Evolutionary conservation across 2,329 filamentous ascomycete species (phyloP), one percentile per base, ranked within the genome.

Genomic region (Neopestalotiopsis sp.): DNA sequence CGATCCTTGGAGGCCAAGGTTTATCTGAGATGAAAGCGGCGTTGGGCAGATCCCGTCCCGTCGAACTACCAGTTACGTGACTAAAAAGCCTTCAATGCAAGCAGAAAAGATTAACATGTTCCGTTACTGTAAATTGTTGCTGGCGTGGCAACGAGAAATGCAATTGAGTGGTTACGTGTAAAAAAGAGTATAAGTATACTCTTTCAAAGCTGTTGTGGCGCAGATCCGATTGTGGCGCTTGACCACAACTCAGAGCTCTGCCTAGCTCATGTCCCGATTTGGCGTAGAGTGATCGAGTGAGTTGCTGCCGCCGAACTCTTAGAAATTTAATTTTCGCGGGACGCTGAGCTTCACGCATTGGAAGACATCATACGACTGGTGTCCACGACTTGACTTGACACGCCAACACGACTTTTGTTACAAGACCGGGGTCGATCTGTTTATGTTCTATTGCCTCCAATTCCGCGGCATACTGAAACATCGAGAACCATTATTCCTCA

Each of bases 311-410:
- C 59, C 59, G 59, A 62, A 20, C 34, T 38, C 6, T 10, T 62
- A 17, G 59, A 62, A 62, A 62, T 62, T 40, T 62, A 52, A 62
- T 62, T 62, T 62, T 62, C 30, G 59, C 59, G 59, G 59, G 24
- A 59, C 57, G 12, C 57, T 59, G 59, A 62, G 34, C 59, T 34
- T 34, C 9, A 30, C 13, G n/a, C 10, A 7, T 62, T 40, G n/a
- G 59, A 40, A 40, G 59, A 62, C 59, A 62, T 62, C 59, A 62
- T 62, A 62, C 59, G 59, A 62, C 20, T 7, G 57, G 9, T 24
- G 13, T 10, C 24, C 5, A 30, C 14, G 9, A 14, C 30, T 34
- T 38, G 14, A 17, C 17, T 17, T 32, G 12, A 40, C 14, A 34
- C 59, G 34, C 3, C 7, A 30, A 40, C 20, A 20, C 32, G 12